Base-by-base conservation (phyloP, 257 asterid genomes). In the Lantana camara region DNA sequence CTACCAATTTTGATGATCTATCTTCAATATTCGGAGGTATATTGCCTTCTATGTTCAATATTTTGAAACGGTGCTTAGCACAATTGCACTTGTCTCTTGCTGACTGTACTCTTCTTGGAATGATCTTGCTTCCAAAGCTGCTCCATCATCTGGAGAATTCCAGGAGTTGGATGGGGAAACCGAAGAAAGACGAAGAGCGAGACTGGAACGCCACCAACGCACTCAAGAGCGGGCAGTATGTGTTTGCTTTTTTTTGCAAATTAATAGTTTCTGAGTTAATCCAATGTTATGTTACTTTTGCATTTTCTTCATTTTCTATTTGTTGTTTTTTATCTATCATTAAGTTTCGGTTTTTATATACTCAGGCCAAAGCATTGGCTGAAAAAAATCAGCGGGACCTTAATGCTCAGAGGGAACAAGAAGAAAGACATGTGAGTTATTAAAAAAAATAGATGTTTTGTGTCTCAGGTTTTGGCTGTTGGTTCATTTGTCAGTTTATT, bases 191-290 rank as follows among this genome's bases (percentile, higher is more conserved):
- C 82, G 98, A 79, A 80, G 90, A 75, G 96, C 99, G 60, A 84
- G 99, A 78, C 40, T 84, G 76, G 98, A 94, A 1, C 98, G 99
- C 49, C 83, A 86, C 51, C 98, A 88, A 70, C 96, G 98, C 48
- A 88, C 98, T 64, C 96, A 88, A 76, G 96, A 94, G 83, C 90
- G 99, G 57, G 96, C 97, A 55, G 99, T 94, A 85, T 68, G 83
- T 59, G 73, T 67, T 48, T 46, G 51, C 29, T 42, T 61, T 23
- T 16, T 71, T 24, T 54, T 15, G 41, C 38, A 58, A 23, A 51
- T 2, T 15, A 60, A 47, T 62, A 53, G 3, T 70, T 46, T 73
- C 53, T 52, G 32, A 10, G 27, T 59, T 52, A 34, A 22, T 53
- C 67, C 19, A 14, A 37, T 51, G 24, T 75, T 56, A n/a, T 45